Conservation (phyloP, 1,284 basidiomycete species). For the Moesziomyces antarcticus region DNA sequence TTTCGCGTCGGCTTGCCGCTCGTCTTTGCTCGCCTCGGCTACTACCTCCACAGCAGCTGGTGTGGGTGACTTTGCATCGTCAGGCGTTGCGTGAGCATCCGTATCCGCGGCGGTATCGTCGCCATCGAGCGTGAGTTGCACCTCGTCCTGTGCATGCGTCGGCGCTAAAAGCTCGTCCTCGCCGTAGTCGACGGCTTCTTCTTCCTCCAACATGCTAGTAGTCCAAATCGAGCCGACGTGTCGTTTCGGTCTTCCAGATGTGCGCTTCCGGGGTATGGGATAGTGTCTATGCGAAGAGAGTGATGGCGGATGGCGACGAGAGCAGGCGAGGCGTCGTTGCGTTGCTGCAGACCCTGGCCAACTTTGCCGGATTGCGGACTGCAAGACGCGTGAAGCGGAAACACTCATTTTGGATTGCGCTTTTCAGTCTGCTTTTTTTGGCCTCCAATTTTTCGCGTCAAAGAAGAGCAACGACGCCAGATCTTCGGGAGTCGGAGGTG, state of each 20-base stretch:
- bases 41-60: background rate
- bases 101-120: constrained; percentile 1
- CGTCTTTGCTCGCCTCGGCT: background rate
- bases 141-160: constrained; percentile 25
- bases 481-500: constrained; percentile 7
- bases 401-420: background rate
- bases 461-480: background rate
- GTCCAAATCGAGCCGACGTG: background rate
- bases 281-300: too few relatives aligned
- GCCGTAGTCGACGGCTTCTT: constrained; percentile 47
- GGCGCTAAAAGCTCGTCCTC: constrained; percentile 39
- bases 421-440: constrained; percentile 9
- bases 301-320: too few relatives aligned
- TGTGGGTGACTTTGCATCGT: background rate
- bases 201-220: constrained; percentile 49
- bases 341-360: too few relatives aligned
- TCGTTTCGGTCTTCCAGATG: too few relatives aligned
- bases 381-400: background rate
- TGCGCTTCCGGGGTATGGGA: too few relatives aligned
- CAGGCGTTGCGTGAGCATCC: background rate
- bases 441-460: constrained; percentile 2
- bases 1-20: too few relatives aligned
- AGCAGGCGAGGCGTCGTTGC: too few relatives aligned
- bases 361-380: background rate
- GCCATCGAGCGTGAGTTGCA: constrained; percentile 29